Evolutionary conservation across 1,139 yeast species (phyloP).

Genomic region (Kurtzmaniella quercitrusa): DNA sequence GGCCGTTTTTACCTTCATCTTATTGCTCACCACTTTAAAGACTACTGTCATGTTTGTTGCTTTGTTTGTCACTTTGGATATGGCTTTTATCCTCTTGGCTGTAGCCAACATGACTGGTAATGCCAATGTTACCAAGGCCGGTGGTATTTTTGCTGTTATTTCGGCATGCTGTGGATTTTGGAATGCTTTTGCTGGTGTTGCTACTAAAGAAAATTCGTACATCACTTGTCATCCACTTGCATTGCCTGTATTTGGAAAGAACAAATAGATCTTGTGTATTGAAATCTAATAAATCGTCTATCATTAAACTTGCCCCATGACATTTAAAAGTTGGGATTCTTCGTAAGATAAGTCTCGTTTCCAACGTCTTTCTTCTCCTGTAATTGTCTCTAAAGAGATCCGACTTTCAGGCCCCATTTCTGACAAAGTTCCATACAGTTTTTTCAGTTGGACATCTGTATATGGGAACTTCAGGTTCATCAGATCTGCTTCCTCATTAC

Average conservation of each 20-base stretch:
- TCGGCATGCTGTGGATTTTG: slow-evolving; percentile 74
- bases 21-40: slow-evolving; percentile 28
- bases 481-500: slow-evolving; percentile 16
- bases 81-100: slow-evolving; percentile 34
- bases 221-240: slow-evolving; percentile 20
- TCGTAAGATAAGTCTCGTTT: slow-evolving; percentile 18
- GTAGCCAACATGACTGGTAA: slow-evolving; percentile 31
- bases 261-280: neutral
- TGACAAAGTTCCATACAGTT: neutral
- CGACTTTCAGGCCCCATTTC: slow-evolving; percentile 1
- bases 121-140: slow-evolving; percentile 46
- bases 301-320: neutral
- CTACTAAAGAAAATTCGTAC: slow-evolving; percentile 60
- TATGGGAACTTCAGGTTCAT: slow-evolving; percentile 22
- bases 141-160: slow-evolving; percentile 67
- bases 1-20: slow-evolving; percentile 32
- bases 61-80: slow-evolving; percentile 27
- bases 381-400: slow-evolving; percentile 1
- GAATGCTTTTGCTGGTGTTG: slow-evolving; percentile 76
- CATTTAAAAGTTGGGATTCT: slow-evolving; percentile 15
- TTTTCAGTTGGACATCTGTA: slow-evolving; percentile 5
- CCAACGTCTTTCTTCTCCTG: neutral
- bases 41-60: slow-evolving; percentile 27
- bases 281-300: neutral
- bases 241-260: slow-evolving; percentile 9